Percentiles rank a stretch among this genome's conserved stretches.
These are phyloP conservation scores for Arthrobotrys musiformis DNA, from an alignment of 2,329 filamentous ascomycete genomes.

Conservation along the genomic window DNA sequence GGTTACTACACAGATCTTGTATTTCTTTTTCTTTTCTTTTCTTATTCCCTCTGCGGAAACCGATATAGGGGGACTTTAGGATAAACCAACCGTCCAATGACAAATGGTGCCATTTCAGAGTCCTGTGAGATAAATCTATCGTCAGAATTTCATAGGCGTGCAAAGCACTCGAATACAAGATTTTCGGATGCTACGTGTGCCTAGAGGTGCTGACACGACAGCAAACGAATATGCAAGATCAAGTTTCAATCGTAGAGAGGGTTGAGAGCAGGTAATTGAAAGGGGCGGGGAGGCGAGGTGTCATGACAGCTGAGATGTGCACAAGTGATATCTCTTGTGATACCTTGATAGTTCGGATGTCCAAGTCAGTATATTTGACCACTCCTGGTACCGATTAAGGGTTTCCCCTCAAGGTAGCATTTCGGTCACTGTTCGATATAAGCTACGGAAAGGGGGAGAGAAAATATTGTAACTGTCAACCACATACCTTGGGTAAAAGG, in stretches of 20 bases:
- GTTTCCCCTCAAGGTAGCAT: background rate
- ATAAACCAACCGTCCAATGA: constrained; percentile 19
- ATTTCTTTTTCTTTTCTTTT: constrained; percentile 8
- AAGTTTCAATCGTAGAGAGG: constrained; percentile 7
- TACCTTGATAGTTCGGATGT: background rate
- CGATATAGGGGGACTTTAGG: background rate
- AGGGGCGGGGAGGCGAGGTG: constrained; percentile 12
- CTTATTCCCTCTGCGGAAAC: background rate
- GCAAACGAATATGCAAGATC: constrained; percentile 55
- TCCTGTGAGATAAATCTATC: constrained; percentile 9
- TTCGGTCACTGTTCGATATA: background rate
- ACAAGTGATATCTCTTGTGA: constrained; percentile 1
- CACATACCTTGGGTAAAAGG: background rate
- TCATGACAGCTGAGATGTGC: constrained; percentile 43
- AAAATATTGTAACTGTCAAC: background rate
- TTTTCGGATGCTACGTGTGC: constrained; percentile 55
- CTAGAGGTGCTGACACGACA: constrained; percentile 43
- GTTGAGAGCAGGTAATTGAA: background rate
- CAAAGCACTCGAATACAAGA: constrained; percentile 56
- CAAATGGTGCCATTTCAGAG: background rate
- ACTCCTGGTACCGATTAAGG: background rate
- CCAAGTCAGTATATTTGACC: constrained; percentile 8
- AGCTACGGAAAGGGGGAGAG: background rate
- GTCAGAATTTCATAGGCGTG: background rate
- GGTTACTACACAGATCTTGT: constrained; percentile 48